Evolutionary conservation across 2,329 filamentous ascomycete species (phyloP).

Genomic region (Endothia cerciana): DNA sequence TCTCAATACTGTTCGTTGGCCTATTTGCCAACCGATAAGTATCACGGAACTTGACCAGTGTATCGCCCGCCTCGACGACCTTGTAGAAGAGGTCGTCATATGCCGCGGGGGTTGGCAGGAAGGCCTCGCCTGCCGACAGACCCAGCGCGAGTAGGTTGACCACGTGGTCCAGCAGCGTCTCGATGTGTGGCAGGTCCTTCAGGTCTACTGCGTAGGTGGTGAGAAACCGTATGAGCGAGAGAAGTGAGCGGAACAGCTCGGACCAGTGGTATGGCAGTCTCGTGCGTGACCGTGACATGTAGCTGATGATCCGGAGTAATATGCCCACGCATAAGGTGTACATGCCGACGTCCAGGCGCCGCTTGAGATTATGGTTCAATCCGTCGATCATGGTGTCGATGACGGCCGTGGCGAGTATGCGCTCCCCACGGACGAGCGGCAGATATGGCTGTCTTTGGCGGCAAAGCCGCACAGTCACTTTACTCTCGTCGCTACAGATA

Average conservation of each 20-base stretch:
- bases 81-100: conserved; percentile 99
- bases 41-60: conserved; percentile 79
- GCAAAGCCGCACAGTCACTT: conserved; percentile 77
- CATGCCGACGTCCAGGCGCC: conserved; percentile 80
- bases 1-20: conserved; percentile 75
- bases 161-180: conserved; percentile 74
- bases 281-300: conserved; percentile 79
- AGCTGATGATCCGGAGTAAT: conserved; percentile 79
- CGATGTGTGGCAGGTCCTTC: conserved; percentile 68
- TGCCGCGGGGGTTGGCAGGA: conserved; percentile 81
- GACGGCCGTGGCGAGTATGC: conserved; percentile 74
- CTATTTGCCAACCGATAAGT: conserved; percentile 67
- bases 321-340: conserved; percentile 84
- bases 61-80: conserved; percentile 86
- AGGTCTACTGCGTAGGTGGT: conserved; percentile 84
- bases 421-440: conserved; percentile 72
- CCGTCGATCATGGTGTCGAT: conserved; percentile 89
- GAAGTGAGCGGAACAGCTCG: conserved; percentile 86
- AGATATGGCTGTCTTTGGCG: conserved; percentile 87
- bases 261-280: conserved; percentile 92
- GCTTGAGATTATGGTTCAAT: conserved; percentile 90
- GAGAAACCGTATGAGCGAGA: conserved; percentile 87
- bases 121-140: conserved; percentile 84
- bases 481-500: conserved; percentile 79
- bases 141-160: conserved; percentile 84